A percentile compares a stretch with the other conserved stretches of the same genome.
Conservation (phyloP, 2,329 filamentous ascomycete species). For the Daldinia sp. region DNA sequence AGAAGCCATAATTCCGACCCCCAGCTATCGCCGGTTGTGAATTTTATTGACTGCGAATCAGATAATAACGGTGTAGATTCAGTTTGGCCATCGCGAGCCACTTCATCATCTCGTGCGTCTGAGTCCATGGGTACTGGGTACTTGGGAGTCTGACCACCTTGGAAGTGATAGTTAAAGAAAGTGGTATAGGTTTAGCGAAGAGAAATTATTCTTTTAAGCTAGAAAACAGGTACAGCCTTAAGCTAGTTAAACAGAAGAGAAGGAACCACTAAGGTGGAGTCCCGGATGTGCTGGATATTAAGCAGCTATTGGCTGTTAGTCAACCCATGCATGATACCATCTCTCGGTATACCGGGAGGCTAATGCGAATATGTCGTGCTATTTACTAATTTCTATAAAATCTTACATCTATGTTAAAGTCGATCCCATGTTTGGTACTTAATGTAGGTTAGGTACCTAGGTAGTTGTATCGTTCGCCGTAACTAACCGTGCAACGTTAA, state of each 20-base stretch:
- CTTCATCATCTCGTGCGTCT: slow-evolving; percentile 17
- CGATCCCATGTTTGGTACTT: too few species aligned
- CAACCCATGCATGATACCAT: slow-evolving; percentile 2
- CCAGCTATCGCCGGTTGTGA: slow-evolving; percentile 26
- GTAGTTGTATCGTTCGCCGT: neutral
- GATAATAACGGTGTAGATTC: slow-evolving; percentile 44
- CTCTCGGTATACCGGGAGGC: neutral
- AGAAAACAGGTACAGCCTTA: neutral
- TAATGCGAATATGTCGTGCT: slow-evolving; percentile 4
- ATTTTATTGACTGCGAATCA: slow-evolving; percentile 31
- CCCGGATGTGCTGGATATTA: neutral
- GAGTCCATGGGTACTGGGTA: slow-evolving; percentile 19
- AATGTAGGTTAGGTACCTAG: too few species aligned
- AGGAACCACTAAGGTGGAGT: neutral
- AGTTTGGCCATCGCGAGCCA: neutral
- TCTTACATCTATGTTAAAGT: neutral
- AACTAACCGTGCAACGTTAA: neutral
- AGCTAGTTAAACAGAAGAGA: neutral
- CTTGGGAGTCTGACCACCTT: neutral
- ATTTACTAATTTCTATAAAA: neutral
- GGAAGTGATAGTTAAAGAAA: neutral
- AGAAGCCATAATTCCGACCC: slow-evolving; percentile 48
- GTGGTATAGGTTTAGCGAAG: neutral
- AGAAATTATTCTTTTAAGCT: neutral
- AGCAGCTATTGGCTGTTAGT: neutral